These are phyloP conservation scores for Microdochium trichocladiopsis DNA, from an alignment of 2,329 filamentous ascomycete genomes.

Conservation along the genomic window DNA sequence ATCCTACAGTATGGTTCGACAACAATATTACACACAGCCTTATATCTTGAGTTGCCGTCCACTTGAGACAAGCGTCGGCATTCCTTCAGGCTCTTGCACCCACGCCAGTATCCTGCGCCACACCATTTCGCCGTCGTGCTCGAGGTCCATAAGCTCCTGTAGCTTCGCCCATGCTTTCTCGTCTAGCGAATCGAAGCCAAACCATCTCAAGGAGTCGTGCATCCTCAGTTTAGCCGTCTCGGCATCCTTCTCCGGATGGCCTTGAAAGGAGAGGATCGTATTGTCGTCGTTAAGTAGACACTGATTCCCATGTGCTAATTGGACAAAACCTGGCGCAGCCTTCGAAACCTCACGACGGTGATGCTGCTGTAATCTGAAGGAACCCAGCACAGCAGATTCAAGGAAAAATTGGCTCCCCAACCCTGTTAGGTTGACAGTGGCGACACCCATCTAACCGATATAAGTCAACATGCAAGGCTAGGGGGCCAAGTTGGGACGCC, in stretches of 20 bases:
- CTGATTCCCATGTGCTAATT: constrained; percentile 28
- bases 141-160: constrained; percentile 16
- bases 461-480: too few relatives aligned
- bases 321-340: constrained; percentile 22
- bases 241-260: constrained; percentile 35
- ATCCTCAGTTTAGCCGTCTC: constrained; percentile 29
- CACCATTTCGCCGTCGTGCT: constrained; percentile 28
- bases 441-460: constrained; percentile 6
- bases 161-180: constrained; percentile 19
- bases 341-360: constrained; percentile 29
- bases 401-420: constrained; percentile 29
- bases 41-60: constrained; percentile 2
- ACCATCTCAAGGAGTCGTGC: constrained; percentile 27
- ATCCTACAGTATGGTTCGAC: too few relatives aligned
- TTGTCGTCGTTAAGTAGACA: constrained; percentile 28
- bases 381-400: constrained; percentile 10
- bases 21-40: neutral
- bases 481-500: neutral
- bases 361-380: constrained; percentile 29
- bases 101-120: constrained; percentile 26
- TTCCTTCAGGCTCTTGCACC: constrained; percentile 8
- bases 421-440: constrained; percentile 25
- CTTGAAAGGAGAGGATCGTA: constrained; percentile 34
- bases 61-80: constrained; percentile 5
- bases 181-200: constrained; percentile 22